Evolutionary conservation across 176 grass and related monocot genomes (phyloP).

Genomic region (Zea mays): Zm-B73-REFERENCE-NAM-5.0 NC_050096.1:34478001-34478500

Average conservation of each 20-base stretch:
- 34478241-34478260: conserved; percentile 2
- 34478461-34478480: conserved; percentile 29
- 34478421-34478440: neutral
- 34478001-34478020: too few species aligned
- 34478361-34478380: conserved; percentile 19
- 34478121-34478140: too few species aligned
- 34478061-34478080: neutral
- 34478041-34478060: too few species aligned
- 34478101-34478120: neutral
- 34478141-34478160: neutral
- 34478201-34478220: neutral
- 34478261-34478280: neutral
- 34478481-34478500: conserved; percentile 16
- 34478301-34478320: conserved; percentile 27
- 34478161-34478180: neutral
- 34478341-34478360: conserved; percentile 33
- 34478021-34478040: too few species aligned
- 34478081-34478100: too few species aligned
- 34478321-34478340: conserved; percentile 28
- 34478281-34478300: neutral
- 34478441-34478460: conserved; percentile 3
- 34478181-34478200: neutral
- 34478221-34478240: neutral
- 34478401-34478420: conserved; percentile 26
- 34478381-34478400: conserved; percentile 32